Evolutionary conservation across 2,329 filamentous ascomycete species (phyloP), one percentile per base, ranked within the genome.

Genomic region (Metarhizium guizhouense): DNA sequence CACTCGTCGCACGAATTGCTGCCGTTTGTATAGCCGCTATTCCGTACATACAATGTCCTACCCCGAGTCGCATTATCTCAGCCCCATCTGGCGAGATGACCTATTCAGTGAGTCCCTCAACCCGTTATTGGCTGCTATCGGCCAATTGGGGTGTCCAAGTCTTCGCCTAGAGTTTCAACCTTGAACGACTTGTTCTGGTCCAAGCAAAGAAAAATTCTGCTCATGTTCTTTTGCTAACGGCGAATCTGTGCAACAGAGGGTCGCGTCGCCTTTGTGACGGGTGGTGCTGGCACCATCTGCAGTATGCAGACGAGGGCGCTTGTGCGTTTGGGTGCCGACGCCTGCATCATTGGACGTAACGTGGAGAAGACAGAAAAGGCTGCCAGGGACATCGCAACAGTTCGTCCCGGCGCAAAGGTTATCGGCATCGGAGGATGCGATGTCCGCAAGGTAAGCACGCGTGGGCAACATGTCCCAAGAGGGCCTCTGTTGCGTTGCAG

Each of bases 181-280:
- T 16, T 45, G 42, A 20, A 20, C 42, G 18, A 45, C 42, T 18
- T 34, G 32, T 11, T 34, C 32, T 34, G 32, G 6, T 11, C 32
- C 7, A 34, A 34, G 32, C 25, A 34, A 34, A 34, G 32, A 34
- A 34, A 8, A 34, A 11, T 25, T 25, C 25, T 25, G 25, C 25
- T 25, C 32, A 6, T 32, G 14, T n/a, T 4, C 3, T 1, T 25
- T 43, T 51, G 42, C 53, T 57, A 25, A 52, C 55, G 13, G 45
- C 13, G 43, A 47, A n/a, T 42, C n/a, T 34, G 18, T 52, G 16
- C 14, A 45, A 47, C 64, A 95, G 90, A 86, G 60, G 85, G 86
- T 68, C 93, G 94, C 66, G 92, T 97, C 48, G 83, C 93, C 62
- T 96, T 97, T 73, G 95, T 95, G 66, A 99, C 94, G 3, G 94